Percentiles rank a stretch among this genome's conserved stretches.
Evolutionary conservation across 495 filamentous ascomycete species (phyloP).

Genomic region (Aspergillus baeticus): DNA sequence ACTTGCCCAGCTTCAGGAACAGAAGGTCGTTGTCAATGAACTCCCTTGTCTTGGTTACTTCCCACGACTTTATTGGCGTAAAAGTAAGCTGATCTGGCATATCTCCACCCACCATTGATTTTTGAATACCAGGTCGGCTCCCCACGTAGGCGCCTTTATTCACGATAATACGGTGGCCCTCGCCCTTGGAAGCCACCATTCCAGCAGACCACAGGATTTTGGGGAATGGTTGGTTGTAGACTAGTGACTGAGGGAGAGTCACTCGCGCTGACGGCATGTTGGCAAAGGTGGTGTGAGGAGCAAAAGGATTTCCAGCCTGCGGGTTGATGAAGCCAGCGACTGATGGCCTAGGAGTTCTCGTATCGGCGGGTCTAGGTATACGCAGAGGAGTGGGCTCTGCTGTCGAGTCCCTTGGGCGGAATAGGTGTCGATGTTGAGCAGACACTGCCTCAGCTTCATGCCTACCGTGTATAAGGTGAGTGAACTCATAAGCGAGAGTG

Average conservation of each 20-base stretch:
- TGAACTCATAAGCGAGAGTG: conserved; percentile 73
- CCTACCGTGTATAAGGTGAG: conserved; percentile 73
- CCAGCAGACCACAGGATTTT: conserved; percentile 67
- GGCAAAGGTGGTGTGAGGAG: conserved; percentile 44
- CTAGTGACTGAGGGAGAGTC: conserved; percentile 63
- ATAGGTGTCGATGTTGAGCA: conserved; percentile 59
- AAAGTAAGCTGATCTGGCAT: conserved; percentile 64
- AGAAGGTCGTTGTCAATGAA: conserved; percentile 64
- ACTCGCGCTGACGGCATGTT: conserved; percentile 53
- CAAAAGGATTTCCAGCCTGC: conserved; percentile 41
- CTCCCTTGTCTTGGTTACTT: conserved; percentile 52
- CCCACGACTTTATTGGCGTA: conserved; percentile 59
- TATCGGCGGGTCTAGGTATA: too few relatives aligned
- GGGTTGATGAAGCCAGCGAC: conserved; percentile 29
- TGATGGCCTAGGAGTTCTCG: conserved; percentile 24
- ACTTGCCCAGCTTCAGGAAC: conserved; percentile 75
- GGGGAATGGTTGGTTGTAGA: conserved; percentile 59
- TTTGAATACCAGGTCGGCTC: conserved; percentile 45
- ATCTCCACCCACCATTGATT: conserved; percentile 16
- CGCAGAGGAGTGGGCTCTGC: conserved; percentile 41
- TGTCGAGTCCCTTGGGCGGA: conserved; percentile 41
- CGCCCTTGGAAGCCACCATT: conserved; percentile 60
- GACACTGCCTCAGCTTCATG: conserved; percentile 54
- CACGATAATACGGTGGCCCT: conserved; percentile 62
- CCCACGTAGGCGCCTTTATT: conserved; percentile 66